Evolutionary conservation across 208 protist genomes (phyloP).

Genomic region (Wallacemonas sp.): DNA sequence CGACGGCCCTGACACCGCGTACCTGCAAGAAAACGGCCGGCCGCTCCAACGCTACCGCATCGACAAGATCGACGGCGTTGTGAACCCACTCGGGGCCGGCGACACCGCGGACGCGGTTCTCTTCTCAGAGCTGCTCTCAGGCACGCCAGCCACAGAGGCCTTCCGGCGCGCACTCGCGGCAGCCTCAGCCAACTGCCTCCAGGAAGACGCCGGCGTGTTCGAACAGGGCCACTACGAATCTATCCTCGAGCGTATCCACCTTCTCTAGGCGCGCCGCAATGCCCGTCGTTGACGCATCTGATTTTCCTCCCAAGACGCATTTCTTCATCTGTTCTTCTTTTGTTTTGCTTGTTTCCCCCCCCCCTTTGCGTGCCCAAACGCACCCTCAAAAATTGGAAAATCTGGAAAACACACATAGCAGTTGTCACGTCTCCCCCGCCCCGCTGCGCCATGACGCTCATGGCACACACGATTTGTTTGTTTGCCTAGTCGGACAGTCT

Average conservation of each 20-base stretch:
- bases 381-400: too few relatives aligned
- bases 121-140: conserved; percentile 26
- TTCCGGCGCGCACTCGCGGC: conserved; percentile 35
- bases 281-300: too few relatives aligned
- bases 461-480: too few relatives aligned
- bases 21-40: conserved; percentile 23
- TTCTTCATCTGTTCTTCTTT: too few relatives aligned
- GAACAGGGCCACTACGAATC: conserved; percentile 7
- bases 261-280: too few relatives aligned
- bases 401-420: too few relatives aligned
- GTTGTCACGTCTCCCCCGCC: too few relatives aligned
- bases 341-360: too few relatives aligned
- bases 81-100: conserved; percentile 38
- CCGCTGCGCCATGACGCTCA: too few relatives aligned
- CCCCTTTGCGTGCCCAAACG: too few relatives aligned
- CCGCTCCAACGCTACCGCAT: conserved; percentile 16
- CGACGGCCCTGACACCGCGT: conserved; percentile 24
- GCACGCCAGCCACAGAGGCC: conserved; percentile 16
- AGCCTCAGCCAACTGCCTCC: conserved; percentile 41
- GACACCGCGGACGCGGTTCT: conserved; percentile 42
- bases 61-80: conserved; percentile 23
- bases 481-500: too few relatives aligned
- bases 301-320: too few relatives aligned
- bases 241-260: not conserved
- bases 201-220: conserved; percentile 29